phyloP scores from a whole-genome alignment of 345 rosid genomes.

The Anacardium occidentale region DNA sequence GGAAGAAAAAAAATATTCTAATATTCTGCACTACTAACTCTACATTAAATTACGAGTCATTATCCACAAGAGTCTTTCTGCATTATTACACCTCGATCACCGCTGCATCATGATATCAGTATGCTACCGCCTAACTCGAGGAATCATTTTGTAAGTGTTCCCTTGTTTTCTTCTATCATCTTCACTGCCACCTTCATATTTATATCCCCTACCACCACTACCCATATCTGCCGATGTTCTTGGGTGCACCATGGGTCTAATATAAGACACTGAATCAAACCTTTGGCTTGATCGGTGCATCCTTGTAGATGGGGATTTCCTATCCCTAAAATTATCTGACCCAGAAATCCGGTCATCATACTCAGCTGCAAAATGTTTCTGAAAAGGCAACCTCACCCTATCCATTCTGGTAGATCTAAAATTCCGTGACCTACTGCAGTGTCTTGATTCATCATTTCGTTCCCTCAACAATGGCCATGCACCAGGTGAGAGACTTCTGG shows the following conservation, averaged over 20 bases:
- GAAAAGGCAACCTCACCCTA: conserved; percentile 41
- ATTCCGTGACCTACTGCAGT: conserved; percentile 43
- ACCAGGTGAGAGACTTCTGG: conserved; percentile 48
- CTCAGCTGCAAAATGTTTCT: conserved; percentile 36
- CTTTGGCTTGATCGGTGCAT: conserved; percentile 34
- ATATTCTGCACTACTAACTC: too few relatives aligned
- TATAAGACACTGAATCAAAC: conserved; percentile 31
- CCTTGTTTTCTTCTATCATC: conserved; percentile 34
- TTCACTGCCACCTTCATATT: conserved; percentile 26
- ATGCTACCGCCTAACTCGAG: conserved; percentile 28
- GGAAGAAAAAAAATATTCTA: neutral
- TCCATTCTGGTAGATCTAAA: conserved; percentile 36
- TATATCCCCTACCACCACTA: conserved; percentile 26
- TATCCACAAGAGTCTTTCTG: conserved; percentile 22
- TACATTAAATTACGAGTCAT: conserved; percentile 10
- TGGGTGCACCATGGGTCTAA: conserved; percentile 26
- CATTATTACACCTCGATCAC: conserved; percentile 18
- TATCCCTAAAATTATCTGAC: conserved; percentile 33
- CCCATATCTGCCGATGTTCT: conserved; percentile 28
- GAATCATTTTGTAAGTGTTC: conserved; percentile 32
- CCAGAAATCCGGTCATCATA: conserved; percentile 38
- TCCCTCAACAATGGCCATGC: conserved; percentile 31
- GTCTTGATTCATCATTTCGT: conserved; percentile 34
- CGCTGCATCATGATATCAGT: conserved; percentile 18
- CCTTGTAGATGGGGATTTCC: conserved; percentile 36